Evolutionary conservation across 2,329 filamentous ascomycete species (phyloP), one percentile per base, ranked within the genome.

Genomic region (Coleophoma cylindrospora): DNA sequence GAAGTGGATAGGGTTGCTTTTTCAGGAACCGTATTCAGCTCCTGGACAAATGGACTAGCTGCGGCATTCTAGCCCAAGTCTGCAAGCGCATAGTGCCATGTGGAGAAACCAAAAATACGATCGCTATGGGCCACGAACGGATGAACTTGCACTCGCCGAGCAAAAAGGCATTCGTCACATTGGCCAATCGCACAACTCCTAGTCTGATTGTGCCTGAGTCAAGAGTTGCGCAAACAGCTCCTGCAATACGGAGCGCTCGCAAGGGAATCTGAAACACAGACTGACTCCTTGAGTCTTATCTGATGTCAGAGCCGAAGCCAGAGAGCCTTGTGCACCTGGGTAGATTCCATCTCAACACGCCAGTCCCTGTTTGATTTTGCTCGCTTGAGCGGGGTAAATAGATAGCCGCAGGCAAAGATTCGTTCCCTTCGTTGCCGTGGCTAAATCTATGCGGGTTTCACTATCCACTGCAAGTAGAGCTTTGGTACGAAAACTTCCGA

Each of bases 321-420:
- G 19, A 43, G 19, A 37, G 34, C 34, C 27, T 37, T 40, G 40
- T 19, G 41, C 19, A 48, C 11, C 7, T 38, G 36, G 3, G 9
- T 27, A 27, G 27, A 27, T 27, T 27, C 27, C 2, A 27, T 27
- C 4, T 27, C 27, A 27, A 27, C 27, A 27, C 27, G 9, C 27
- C 27, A 12, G 21, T 12, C 41, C 41, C 11, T 38, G 47, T 44
- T 38, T 33, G 47, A 33, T 49, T 47, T 41, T 44, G 44, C 54
- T 59, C 53, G 51, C 53, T 59, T 53, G 54, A 52, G 56, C 51
- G 52, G 54, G 52, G 54, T 56, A 56, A 49, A 45, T 44, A 19
- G 19, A 45, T 43, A 49, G 40, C 41, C 33, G 41, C 40, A 19
- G 17, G 34, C 40, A 19, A 13, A 14, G 46, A 38, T 44, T 45